A percentile compares a stretch with the other conserved stretches of the same genome.
Evolutionary conservation across 2,329 filamentous ascomycete genomes (phyloP).

Genomic region (Phoma sp.): DNA sequence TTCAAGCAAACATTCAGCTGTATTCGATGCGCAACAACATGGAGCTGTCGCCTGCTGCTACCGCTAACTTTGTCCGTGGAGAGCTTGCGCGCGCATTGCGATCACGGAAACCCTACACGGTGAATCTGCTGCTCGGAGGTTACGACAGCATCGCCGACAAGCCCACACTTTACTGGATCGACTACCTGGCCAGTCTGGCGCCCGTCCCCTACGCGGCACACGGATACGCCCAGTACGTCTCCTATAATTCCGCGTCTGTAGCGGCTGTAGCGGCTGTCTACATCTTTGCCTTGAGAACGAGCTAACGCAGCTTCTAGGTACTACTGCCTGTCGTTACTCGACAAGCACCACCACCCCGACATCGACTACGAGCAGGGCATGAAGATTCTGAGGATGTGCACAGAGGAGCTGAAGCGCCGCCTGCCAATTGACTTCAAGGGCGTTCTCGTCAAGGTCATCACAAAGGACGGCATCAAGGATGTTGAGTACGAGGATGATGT

Average conservation of each 20-base stretch:
- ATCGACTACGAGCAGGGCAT: constrained; percentile 88
- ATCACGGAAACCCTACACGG: constrained; percentile 92
- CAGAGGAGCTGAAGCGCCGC: constrained; percentile 94
- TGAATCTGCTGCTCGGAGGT: constrained; percentile 94
- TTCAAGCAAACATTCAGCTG: constrained; percentile 96
- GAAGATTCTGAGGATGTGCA: constrained; percentile 93
- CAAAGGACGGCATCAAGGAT: constrained; percentile 88
- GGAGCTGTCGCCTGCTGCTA: constrained; percentile 85
- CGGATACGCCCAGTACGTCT: constrained; percentile 89
- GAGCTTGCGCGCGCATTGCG: constrained; percentile 91
- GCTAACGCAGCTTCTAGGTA: constrained; percentile 63
- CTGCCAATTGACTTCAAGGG: constrained; percentile 99
- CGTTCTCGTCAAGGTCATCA: constrained; percentile 89
- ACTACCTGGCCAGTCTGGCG: constrained; percentile 90
- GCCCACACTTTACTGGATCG: constrained; percentile 94
- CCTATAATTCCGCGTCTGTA: not conserved
- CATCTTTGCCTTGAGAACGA: not conserved
- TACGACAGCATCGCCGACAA: constrained; percentile 90
- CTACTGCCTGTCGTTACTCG: constrained; percentile 96
- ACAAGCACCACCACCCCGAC: constrained; percentile 98
- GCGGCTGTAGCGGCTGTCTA: not conserved
- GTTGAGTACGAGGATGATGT: constrained; percentile 85
- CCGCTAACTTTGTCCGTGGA: constrained; percentile 91
- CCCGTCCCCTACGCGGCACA: constrained; percentile 94
- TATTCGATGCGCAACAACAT: constrained; percentile 98